Base-by-base conservation (phyloP, 2,329 filamentous ascomycete species). In the Akanthomyces muscarius region DNA sequence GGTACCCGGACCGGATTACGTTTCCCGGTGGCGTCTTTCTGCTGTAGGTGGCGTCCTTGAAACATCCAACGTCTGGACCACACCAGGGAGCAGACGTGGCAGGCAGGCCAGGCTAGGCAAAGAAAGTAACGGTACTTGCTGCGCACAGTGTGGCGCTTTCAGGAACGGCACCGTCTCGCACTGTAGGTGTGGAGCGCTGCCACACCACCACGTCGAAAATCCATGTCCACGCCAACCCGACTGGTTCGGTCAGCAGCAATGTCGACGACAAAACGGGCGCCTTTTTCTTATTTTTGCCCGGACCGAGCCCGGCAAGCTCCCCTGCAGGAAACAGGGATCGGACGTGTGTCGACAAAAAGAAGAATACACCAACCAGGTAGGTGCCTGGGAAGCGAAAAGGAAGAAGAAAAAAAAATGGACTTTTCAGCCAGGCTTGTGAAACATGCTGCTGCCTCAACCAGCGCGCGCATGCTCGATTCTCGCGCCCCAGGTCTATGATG, bases 151-250 rank as follows among this genome's bases (percentile, higher is more conserved):
- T 16, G 18, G 42, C 41, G 16, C 21, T 7, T 23, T 33, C 54
- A 47, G 54, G 54, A 10, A 57, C 54, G 42, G 25, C 54, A 57
- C 42, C 45, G 28, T 56, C 18, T 25, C 30, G 25, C 55, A 58
- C 42, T 58, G 55, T 58, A 25, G 25, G 30, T 48, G 52, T 41
- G 30, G 41, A 36, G 18, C 25, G 28, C 33, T 25, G 14, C 30
- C 33, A 14, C 33, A 23, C n/a, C 51, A 54, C 36, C n/a, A n/a
- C 13, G 7, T 53, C 36, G 21, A 16, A 36, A 21, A 38, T 38
- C 50, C 30, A 52, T 23, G 50, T 23, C 28, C 18, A 38, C 4
- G 47, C 8, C 23, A 28, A 28, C 45, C 7, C 23, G 45, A n/a
- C 45, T 45, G 38, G 38, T 16, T 10, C 38, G 28, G 38, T 41